Conservation (phyloP, 805 yeast genomes). For the Lipomyces lipofer region DNA sequence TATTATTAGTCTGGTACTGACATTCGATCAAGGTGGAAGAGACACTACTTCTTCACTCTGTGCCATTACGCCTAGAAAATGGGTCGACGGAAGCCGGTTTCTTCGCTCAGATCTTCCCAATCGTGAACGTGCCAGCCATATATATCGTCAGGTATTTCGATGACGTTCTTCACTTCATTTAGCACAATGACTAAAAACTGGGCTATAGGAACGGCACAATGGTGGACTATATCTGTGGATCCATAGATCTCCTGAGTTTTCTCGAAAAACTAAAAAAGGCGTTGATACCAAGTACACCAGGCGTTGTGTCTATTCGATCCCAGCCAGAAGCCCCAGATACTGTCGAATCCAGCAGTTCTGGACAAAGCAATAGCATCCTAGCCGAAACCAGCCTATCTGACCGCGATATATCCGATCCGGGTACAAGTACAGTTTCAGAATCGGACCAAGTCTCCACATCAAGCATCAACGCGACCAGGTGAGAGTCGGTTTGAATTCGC, state of each 20-base stretch:
- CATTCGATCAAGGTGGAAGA: conserved; percentile 19
- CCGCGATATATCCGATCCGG: too few species aligned
- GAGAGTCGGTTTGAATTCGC: too few species aligned
- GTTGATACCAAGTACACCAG: not conserved
- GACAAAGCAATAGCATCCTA: too few species aligned
- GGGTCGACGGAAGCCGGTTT: conserved; percentile 48
- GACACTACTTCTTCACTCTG: conserved; percentile 37
- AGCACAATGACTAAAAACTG: conserved; percentile 18
- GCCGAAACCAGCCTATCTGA: too few species aligned
- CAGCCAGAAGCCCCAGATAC: too few species aligned
- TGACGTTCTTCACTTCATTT: not conserved
- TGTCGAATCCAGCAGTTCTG: too few species aligned
- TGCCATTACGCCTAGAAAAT: conserved; percentile 46
- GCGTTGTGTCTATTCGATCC: too few species aligned
- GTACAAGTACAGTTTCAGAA: too few species aligned
- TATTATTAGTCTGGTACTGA: too few species aligned
- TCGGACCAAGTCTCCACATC: too few species aligned
- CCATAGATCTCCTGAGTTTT: conserved; percentile 9
- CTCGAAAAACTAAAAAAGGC: conserved; percentile 8
- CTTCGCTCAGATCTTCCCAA: conserved; percentile 60
- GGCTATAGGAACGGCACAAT: conserved; percentile 22
- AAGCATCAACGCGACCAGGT: too few species aligned
- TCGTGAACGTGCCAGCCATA: conserved; percentile 55
- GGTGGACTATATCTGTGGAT: conserved; percentile 25
- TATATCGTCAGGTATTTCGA: conserved; percentile 47